Conservation (phyloP, 202 grass and related monocot genomes). For the Schoenoplectus tabernaemontani region DNA sequence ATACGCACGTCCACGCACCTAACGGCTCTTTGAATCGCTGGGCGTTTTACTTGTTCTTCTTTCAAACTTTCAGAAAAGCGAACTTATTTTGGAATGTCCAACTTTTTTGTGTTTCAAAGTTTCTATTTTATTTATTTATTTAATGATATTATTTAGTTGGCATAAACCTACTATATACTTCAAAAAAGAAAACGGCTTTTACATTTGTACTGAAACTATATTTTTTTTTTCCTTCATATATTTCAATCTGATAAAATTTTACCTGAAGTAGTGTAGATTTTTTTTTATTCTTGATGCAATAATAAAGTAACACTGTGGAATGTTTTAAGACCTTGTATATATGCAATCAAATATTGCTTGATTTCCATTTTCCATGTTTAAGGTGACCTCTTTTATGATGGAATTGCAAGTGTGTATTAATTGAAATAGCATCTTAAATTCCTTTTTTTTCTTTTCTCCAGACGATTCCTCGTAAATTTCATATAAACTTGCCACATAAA, state of each 20-base stretch:
- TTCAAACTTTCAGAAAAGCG: no score
- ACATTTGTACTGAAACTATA: not conserved
- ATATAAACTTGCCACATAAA: not conserved
- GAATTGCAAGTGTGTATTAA: not conserved
- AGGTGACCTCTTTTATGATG: not conserved
- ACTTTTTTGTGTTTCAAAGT: not conserved
- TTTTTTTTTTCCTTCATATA: not conserved
- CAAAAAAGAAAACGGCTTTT: no score
- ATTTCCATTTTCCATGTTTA: not conserved
- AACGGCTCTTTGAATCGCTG: no score
- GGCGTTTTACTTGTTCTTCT: no score
- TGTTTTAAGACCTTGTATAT: not conserved
- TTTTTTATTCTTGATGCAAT: no score
- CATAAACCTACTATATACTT: no score
- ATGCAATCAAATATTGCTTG: not conserved
- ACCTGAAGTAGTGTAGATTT: no score
- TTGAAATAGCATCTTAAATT: not conserved
- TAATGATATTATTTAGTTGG: no score
- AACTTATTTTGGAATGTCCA: no score
- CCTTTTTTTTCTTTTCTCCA: not conserved
- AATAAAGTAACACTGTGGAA: no score
- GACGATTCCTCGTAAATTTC: conserved; percentile 4
- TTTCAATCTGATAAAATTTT: no score
- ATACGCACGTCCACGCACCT: no score
- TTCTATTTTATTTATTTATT: not conserved